Percentiles rank a stretch among this genome's conserved stretches.
Evolutionary conservation across 805 yeast species (phyloP).

Genomic region (Scheffersomyces amazonensis): DNA sequence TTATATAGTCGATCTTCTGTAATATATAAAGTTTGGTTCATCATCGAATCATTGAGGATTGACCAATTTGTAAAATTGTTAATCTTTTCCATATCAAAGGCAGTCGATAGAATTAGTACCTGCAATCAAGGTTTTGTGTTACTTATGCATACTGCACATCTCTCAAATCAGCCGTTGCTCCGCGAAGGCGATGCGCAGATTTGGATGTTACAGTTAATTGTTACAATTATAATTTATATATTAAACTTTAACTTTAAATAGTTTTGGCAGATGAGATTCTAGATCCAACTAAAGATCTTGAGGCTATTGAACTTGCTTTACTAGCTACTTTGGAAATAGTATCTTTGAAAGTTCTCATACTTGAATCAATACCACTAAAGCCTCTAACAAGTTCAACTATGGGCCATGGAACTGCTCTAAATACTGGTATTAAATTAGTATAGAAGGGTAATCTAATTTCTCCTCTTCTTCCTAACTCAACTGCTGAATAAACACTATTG

Average conservation of each 20-base stretch:
- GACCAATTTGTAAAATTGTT: too few species aligned
- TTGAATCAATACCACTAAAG: constrained; percentile 66
- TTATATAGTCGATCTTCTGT: too few species aligned
- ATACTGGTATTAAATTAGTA: constrained; percentile 67
- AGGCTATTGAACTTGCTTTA: constrained; percentile 4
- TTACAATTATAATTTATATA: too few species aligned
- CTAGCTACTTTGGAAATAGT: constrained; percentile 10
- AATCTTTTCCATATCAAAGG: too few species aligned
- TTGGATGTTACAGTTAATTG: too few species aligned
- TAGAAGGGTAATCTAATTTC: constrained; percentile 75
- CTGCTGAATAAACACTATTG: constrained; percentile 47
- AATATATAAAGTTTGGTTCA: too few species aligned
- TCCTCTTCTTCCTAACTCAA: constrained; percentile 62
- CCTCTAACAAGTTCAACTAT: constrained; percentile 52
- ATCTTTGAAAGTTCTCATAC: constrained; percentile 30
- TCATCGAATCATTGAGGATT: too few species aligned
- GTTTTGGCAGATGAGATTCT: background rate
- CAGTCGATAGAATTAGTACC: too few species aligned
- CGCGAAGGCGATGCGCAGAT: too few species aligned
- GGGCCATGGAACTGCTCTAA: constrained; percentile 74
- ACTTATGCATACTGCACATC: too few species aligned
- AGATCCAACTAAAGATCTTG: background rate
- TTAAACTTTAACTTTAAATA: background rate
- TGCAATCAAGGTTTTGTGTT: too few species aligned
- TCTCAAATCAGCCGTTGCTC: too few species aligned